phyloP scores from a whole-genome alignment of 192 early-diverging fungal species.

The Dissophora globulifera region DNA sequence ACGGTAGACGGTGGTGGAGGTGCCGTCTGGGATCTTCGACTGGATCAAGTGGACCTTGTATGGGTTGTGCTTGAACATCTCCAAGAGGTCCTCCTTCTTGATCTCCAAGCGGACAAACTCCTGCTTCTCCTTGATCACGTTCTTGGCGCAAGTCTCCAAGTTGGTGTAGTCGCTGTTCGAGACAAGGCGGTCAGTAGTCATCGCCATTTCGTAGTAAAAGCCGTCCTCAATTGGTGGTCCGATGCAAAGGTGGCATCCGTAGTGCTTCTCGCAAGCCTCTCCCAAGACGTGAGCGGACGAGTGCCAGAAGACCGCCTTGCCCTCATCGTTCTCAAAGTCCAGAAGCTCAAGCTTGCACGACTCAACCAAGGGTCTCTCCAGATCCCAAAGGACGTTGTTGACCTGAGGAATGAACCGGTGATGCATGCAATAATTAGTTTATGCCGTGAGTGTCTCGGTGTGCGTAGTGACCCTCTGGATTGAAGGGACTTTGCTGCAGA shows the following conservation, averaged over 20 bases:
- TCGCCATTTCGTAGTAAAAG: constrained; percentile 96
- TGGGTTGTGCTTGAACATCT: constrained; percentile 99
- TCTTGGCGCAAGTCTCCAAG: constrained; percentile 89
- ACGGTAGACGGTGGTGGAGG: constrained; percentile 97
- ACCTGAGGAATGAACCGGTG: constrained; percentile 49
- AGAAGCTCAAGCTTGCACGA: constrained; percentile 87
- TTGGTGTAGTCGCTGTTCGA: constrained; percentile 83
- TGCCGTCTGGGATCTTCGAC: constrained; percentile 90
- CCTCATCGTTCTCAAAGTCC: constrained; percentile 95
- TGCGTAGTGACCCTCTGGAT: too few relatives aligned
- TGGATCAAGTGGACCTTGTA: constrained; percentile 98
- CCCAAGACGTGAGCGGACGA: constrained; percentile 97
- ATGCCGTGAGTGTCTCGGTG: too few relatives aligned
- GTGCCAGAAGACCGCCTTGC: constrained; percentile 97
- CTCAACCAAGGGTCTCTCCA: constrained; percentile 85
- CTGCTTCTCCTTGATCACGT: constrained; percentile 95
- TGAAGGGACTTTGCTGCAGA: too few relatives aligned
- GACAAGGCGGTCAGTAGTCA: constrained; percentile 79
- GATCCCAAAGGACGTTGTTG: constrained; percentile 89
- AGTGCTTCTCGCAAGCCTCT: constrained; percentile 97
- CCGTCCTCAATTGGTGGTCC: constrained; percentile 96
- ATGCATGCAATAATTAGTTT: constrained; percentile 12
- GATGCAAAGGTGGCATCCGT: constrained; percentile 97
- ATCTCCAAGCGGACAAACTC: constrained; percentile 90
- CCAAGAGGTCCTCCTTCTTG: constrained; percentile 88